Evolutionary conservation across 495 filamentous ascomycete species (phyloP).

Genomic region (Penicillium riverlandense): DNA sequence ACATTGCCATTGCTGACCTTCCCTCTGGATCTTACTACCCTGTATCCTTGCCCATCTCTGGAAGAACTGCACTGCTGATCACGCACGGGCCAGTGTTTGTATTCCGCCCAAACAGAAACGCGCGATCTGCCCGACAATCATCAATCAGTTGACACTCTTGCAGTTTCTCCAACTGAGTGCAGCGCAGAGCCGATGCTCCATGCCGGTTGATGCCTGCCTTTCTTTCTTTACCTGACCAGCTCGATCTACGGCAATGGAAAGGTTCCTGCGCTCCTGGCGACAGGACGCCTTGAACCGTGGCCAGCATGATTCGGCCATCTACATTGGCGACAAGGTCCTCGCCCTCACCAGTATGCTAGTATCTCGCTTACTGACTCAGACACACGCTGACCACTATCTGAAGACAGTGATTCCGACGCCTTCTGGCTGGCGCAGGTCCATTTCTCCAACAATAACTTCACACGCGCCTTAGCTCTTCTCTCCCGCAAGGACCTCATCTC

Average conservation of each 20-base stretch:
- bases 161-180: too few species aligned
- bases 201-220: not conserved
- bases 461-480: conserved; percentile 76
- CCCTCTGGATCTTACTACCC: too few species aligned
- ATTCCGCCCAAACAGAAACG: not conserved
- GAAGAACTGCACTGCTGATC: too few species aligned
- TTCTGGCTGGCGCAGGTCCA: conserved; percentile 94
- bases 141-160: too few species aligned
- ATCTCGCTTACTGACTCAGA: not conserved
- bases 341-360: conserved; percentile 70
- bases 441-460: conserved; percentile 89
- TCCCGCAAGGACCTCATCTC: conserved; percentile 75
- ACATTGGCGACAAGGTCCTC: conserved; percentile 92
- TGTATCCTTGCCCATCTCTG: too few species aligned
- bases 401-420: conserved; percentile 84
- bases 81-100: conserved; percentile 22
- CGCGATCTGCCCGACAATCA: too few species aligned
- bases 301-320: conserved; percentile 92
- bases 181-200: not conserved
- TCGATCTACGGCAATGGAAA: conserved; percentile 58
- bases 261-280: conserved; percentile 83
- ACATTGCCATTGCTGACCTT: too few species aligned
- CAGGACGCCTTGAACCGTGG: conserved; percentile 89
- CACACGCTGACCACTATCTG: conserved; percentile 12
- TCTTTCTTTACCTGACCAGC: not conserved